Conservation (phyloP, 2,329 filamentous ascomycete species). For the Gaeumannomyces tritici region DNA sequence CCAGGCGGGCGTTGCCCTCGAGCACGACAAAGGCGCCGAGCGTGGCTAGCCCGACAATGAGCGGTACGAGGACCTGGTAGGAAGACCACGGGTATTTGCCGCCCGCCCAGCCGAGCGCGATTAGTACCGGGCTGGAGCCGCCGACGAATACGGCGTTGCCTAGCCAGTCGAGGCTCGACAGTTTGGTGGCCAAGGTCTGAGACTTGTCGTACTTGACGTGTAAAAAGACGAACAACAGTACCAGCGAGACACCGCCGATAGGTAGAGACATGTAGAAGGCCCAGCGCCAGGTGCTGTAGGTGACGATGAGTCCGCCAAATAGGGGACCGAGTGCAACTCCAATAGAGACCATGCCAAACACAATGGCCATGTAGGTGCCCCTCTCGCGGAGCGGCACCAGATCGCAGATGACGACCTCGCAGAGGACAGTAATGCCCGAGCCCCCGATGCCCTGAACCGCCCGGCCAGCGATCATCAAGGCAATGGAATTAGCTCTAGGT, state of each 20-base stretch:
- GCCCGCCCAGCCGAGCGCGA: neutral
- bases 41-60: slow-evolving; percentile 21
- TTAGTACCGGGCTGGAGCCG: neutral
- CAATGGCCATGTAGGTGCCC: slow-evolving; percentile 12
- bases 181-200: neutral
- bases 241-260: neutral
- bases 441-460: slow-evolving; percentile 25
- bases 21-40: slow-evolving; percentile 21
- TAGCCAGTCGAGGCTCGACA: slow-evolving; percentile 23
- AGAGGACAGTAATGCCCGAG: slow-evolving; percentile 22
- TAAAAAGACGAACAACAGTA: neutral
- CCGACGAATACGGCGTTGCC: slow-evolving; percentile 10
- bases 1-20: too few relatives aligned
- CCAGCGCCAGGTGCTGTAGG: slow-evolving; percentile 17
- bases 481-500: neutral
- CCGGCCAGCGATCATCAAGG: neutral
- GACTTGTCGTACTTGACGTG: neutral
- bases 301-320: slow-evolving; percentile 14
- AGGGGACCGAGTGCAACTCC: slow-evolving; percentile 13
- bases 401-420: slow-evolving; percentile 24
- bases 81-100: neutral
- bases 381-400: slow-evolving; percentile 16
- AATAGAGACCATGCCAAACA: slow-evolving; percentile 4
- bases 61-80: neutral
- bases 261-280: slow-evolving; percentile 37